A percentile compares a stretch with the other conserved stretches of the same genome.
These are phyloP conservation scores for Aspergillus amoenus DNA, from an alignment of 2,329 filamentous ascomycete species.

Conservation along the genomic window DNA sequence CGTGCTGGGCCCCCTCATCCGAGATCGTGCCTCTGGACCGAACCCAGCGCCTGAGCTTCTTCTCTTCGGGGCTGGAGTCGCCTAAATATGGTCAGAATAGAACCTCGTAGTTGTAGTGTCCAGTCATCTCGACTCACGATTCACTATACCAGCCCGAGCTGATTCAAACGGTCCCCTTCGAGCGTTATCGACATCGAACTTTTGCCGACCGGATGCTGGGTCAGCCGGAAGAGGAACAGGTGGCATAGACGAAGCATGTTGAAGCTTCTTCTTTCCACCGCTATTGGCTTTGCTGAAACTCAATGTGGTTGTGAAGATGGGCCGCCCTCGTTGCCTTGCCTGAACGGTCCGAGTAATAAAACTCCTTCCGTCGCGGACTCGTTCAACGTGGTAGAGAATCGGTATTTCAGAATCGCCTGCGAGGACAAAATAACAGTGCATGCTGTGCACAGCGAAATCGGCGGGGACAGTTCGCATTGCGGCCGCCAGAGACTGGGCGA, in stretches of 20 bases:
- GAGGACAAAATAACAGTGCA: conserved; percentile 98
- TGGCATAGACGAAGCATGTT: conserved; percentile 66
- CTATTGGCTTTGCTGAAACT: conserved; percentile 71
- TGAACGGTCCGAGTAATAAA: conserved; percentile 96
- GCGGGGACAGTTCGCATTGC: conserved; percentile 81
- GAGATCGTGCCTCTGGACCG: conserved; percentile 65
- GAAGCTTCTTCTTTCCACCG: conserved; percentile 54
- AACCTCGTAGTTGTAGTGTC: too few species aligned
- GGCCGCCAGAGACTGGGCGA: conserved; percentile 85
- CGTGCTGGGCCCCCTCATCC: conserved; percentile 68
- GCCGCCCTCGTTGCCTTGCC: conserved; percentile 79
- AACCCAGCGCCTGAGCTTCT: conserved; percentile 61
- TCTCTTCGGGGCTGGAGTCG: conserved; percentile 57
- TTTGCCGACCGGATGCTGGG: conserved; percentile 26
- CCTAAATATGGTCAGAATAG: conserved; percentile 20
- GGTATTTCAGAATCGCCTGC: conserved; percentile 82
- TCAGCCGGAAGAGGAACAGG: conserved; percentile 46
- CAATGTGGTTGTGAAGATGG: conserved; percentile 94
- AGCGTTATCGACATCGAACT: conserved; percentile 24
- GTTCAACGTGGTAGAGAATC: conserved; percentile 92
- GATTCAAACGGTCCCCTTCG: conserved; percentile 57
- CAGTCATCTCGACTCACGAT: conserved; percentile 43
- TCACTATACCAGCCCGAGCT: conserved; percentile 56
- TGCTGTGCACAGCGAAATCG: conserved; percentile 84
- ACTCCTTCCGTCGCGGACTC: conserved; percentile 83